Evolutionary conservation across 2,329 filamentous ascomycete species (phyloP).

Genomic region (Fusarium duplospermum): DNA sequence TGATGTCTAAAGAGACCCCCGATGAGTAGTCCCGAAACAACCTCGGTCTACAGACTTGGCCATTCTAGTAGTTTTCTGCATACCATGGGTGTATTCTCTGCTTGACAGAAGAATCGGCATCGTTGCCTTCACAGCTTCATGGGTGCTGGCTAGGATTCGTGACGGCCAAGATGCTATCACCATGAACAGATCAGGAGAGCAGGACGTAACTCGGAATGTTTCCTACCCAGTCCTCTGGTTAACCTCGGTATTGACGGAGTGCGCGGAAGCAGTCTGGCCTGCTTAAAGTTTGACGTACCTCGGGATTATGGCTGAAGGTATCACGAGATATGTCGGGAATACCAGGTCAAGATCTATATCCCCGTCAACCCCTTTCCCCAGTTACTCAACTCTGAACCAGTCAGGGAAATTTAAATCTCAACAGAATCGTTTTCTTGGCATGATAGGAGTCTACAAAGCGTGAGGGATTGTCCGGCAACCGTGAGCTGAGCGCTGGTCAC

Average conservation of each 20-base stretch:
- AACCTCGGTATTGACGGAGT: not conserved
- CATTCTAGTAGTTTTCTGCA: not conserved
- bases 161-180: not conserved
- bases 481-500: not conserved
- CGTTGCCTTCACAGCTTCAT: not conserved
- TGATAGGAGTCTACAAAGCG: not conserved
- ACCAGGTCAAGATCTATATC: not conserved
- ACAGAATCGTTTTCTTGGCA: not conserved
- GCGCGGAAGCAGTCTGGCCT: not conserved
- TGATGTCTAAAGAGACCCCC: not conserved
- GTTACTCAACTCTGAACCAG: not conserved
- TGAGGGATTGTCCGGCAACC: not conserved
- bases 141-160: not conserved
- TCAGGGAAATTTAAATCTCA: not conserved
- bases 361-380: not conserved
- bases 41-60: not conserved
- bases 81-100: not conserved
- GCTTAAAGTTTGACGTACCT: not conserved
- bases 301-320: not conserved
- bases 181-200: not conserved
- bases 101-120: not conserved
- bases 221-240: not conserved
- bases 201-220: not conserved
- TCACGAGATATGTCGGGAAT: not conserved
- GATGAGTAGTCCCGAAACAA: not conserved